A percentile compares a stretch with the other conserved stretches of the same genome.
phyloP scores from a whole-genome alignment of 176 grass and related monocot species.

The Cenchrus americanus region DNA sequence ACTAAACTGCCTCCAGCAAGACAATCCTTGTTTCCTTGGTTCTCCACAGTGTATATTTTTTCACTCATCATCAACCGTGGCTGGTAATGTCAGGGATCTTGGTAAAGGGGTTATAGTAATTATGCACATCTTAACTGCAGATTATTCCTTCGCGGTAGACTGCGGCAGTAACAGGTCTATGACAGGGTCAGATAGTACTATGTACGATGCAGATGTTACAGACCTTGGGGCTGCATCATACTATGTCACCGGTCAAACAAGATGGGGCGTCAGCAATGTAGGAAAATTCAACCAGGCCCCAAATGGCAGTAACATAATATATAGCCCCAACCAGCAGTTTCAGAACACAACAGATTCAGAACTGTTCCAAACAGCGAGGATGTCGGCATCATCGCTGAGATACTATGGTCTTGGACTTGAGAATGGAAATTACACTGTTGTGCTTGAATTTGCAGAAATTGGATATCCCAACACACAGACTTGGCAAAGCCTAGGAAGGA shows the following conservation, averaged over 20 bases:
- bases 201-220: slow-evolving; percentile 60
- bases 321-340: slow-evolving; percentile 52
- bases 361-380: slow-evolving; percentile 67
- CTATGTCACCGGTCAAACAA: slow-evolving; percentile 54
- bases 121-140: too few relatives aligned
- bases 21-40: too few relatives aligned
- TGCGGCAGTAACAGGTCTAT: too few relatives aligned
- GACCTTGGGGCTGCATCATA: slow-evolving; percentile 63
- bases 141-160: too few relatives aligned
- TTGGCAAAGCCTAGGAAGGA: slow-evolving; percentile 69
- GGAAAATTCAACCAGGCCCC: slow-evolving; percentile 61
- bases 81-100: not conserved
- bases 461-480: slow-evolving; percentile 38
- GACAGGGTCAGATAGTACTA: slow-evolving; percentile 47
- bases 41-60: too few relatives aligned
- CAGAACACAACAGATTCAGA: slow-evolving; percentile 59
- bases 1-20: too few relatives aligned
- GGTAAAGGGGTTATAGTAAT: too few relatives aligned
- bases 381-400: slow-evolving; percentile 83
- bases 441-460: slow-evolving; percentile 71
- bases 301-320: slow-evolving; percentile 46
- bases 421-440: slow-evolving; percentile 91
- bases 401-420: slow-evolving; percentile 92
- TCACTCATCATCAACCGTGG: too few relatives aligned
- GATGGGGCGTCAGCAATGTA: slow-evolving; percentile 79